A percentile compares a stretch with the other conserved stretches of the same genome.
Evolutionary conservation across 2,329 filamentous ascomycete species (phyloP).

Genomic region (Cryphonectria radicalis): DNA sequence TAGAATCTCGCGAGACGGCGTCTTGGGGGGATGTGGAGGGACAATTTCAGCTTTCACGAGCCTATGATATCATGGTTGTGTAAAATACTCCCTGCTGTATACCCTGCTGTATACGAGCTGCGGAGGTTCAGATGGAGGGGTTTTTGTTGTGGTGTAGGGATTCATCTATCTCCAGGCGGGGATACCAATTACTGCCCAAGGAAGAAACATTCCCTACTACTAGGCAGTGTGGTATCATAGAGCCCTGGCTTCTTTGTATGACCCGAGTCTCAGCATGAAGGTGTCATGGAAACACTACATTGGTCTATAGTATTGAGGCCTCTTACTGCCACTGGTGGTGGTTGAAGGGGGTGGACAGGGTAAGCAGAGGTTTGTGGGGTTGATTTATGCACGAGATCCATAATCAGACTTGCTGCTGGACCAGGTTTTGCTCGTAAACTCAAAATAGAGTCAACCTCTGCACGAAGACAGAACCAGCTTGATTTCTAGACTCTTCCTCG

Average conservation of each 20-base stretch:
- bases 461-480: not conserved
- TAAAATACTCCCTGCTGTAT: not conserved
- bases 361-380: not conserved
- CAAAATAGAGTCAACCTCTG: not conserved
- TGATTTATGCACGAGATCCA: not conserved
- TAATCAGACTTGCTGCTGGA: not conserved
- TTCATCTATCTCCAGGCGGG: not conserved
- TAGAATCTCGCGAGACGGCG: slow-evolving; percentile 27
- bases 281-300: not conserved
- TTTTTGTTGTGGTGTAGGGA: not conserved
- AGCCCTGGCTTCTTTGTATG: not conserved
- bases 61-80: not conserved
- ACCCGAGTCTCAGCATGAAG: not conserved
- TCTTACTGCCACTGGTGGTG: no score
- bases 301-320: no score
- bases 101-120: not conserved
- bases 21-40: not conserved
- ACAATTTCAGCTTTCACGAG: not conserved
- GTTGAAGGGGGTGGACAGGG: not conserved
- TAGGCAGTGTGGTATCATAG: not conserved
- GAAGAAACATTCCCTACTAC: not conserved
- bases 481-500: not conserved
- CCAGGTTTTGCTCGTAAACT: not conserved
- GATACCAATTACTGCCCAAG: not conserved
- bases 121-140: not conserved